Base-by-base conservation (phyloP, 768 basidiomycete genomes). In the Podaxis pistillaris region DNA sequence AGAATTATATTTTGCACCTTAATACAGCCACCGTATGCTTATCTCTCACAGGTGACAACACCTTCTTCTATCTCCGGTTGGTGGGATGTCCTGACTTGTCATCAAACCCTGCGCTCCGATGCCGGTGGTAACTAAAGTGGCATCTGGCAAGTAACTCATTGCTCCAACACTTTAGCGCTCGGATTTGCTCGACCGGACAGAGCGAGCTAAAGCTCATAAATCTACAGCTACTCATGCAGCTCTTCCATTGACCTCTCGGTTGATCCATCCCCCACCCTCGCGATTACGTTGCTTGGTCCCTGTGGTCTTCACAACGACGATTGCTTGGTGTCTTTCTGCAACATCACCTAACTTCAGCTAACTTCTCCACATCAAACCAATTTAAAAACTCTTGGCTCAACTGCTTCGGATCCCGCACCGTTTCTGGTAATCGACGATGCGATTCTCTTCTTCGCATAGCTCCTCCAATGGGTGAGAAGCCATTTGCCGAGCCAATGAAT, bases 21-120 rank as follows among this genome's bases (percentile, higher is more conserved):
- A 55, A 55, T 28, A n/a, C 33, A 55, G n/a, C 57, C 17, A 11
- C 41, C 55, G 19, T 41, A 28, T 36, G 37, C 55, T 57, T 57
- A 57, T 57, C 56, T 57, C 56, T 57, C 56, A 41, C 56, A 57
- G 41, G 19, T n/a, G 19, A 56, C 17, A 37, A 22, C 8, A 36
- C 12, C 9, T 15, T 28, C 56, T 57, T 57, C 56, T 44, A 57
- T 46, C 41, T 57, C 56, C 56, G 56, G 40, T 17, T n/a, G 12
- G 41, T 47, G 40, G 22, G 56, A 44, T 26, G 24, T 1, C 56
- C 36, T 26, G 22, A 49, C 33, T 33, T 19, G n/a, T 46, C 19
- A 46, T n/a, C 33, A 57, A 11, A 24, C 13, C 24, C 37, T 15
- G 24, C 26, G 41, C 19, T 41, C 57, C 57, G 57, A 49, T 33